Percentiles rank a stretch among this genome's conserved stretches.
These are phyloP conservation scores for Paraphaeosphaeria sporulosa DNA, from an alignment of 2,329 filamentous ascomycete species.

Conservation along the genomic window DNA sequence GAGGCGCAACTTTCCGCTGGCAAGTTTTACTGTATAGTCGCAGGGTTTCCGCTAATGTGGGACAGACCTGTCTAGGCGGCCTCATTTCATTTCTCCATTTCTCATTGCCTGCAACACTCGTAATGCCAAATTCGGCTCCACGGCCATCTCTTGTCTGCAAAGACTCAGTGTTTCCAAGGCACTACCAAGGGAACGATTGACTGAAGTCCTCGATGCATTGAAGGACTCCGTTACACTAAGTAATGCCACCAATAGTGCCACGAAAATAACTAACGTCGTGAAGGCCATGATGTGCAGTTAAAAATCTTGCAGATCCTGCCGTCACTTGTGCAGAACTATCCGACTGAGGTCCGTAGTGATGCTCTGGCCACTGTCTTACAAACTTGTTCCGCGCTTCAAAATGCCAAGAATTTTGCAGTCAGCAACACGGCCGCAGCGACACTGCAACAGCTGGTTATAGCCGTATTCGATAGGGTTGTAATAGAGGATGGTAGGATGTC, in stretches of 20 bases:
- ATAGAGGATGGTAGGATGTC: slow-evolving; percentile 73
- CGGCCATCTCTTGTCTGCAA: slow-evolving; percentile 88
- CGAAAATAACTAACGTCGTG: slow-evolving; percentile 20
- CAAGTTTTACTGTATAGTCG: slow-evolving; percentile 45
- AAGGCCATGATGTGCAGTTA: slow-evolving; percentile 85
- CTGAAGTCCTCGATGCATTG: slow-evolving; percentile 86
- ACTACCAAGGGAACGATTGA: slow-evolving; percentile 78
- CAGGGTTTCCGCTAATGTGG: slow-evolving; percentile 34
- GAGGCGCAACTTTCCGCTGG: slow-evolving; percentile 79
- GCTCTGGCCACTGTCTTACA: slow-evolving; percentile 83
- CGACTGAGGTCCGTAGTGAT: slow-evolving; percentile 79
- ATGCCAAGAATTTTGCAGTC: slow-evolving; percentile 90
- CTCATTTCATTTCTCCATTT: slow-evolving; percentile 90
- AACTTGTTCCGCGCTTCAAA: slow-evolving; percentile 90
- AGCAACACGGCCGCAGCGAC: slow-evolving; percentile 97
- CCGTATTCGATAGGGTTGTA: slow-evolving; percentile 90
- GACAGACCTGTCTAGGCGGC: slow-evolving; percentile 80
- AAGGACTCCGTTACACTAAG: slow-evolving; percentile 78
- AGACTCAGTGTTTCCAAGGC: slow-evolving; percentile 83
- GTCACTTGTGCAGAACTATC: slow-evolving; percentile 89
- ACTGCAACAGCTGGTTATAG: slow-evolving; percentile 89
- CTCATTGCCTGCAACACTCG: slow-evolving; percentile 90
- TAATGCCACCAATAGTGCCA: slow-evolving; percentile 52
- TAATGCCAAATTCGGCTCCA: slow-evolving; percentile 88
- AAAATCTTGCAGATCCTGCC: slow-evolving; percentile 95